phyloP scores from a whole-genome alignment of 257 asterid genomes.

The Rubia yunnanensis region DNA sequence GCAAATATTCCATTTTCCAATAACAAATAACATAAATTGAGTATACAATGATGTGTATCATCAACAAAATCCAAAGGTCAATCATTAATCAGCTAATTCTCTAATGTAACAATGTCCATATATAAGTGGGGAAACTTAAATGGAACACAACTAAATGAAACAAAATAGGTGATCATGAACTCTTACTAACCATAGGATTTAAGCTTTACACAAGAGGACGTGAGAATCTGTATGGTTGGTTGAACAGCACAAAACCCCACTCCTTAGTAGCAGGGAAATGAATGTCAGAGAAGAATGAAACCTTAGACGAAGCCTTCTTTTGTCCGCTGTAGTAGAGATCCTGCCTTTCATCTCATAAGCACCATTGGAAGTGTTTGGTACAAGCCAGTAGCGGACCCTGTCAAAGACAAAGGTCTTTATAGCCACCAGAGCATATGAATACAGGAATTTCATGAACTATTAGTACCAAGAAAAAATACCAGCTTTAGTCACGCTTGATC shows the following conservation, averaged over 20 bases:
- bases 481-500: slow-evolving; percentile 36
- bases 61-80: background rate
- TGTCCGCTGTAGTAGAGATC: background rate
- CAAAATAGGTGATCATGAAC: background rate
- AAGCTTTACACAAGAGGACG: background rate
- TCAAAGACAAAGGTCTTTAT: background rate
- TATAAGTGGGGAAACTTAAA: background rate
- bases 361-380: slow-evolving; percentile 1
- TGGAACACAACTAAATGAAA: background rate
- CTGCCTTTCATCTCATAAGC: background rate
- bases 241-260: background rate
- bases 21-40: background rate
- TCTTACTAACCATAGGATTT: background rate
- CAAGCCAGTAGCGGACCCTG: background rate
- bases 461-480: slow-evolving; percentile 13
- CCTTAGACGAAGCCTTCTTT: background rate
- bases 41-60: too few relatives aligned
- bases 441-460: slow-evolving; percentile 8
- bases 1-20: background rate
- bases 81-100: background rate
- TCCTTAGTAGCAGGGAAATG: background rate
- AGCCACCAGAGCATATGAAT: slow-evolving; percentile 6
- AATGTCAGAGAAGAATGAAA: background rate
- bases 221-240: background rate
- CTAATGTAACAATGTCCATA: background rate